Evolutionary conservation across 2,329 filamentous ascomycete genomes (phyloP).

Genomic region (Exophiala sideris): DNA sequence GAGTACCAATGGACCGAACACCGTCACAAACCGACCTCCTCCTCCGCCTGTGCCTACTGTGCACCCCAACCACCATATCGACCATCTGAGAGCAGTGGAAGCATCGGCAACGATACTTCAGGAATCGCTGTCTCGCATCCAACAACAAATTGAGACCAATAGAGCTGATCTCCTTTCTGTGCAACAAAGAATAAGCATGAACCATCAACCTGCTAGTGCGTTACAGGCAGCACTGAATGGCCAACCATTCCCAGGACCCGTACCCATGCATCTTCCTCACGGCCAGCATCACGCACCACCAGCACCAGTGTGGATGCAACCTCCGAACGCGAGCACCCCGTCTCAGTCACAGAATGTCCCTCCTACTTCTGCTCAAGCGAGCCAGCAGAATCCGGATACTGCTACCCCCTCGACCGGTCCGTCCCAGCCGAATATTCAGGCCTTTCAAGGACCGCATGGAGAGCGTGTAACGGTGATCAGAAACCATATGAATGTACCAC

Average conservation of each 20-base stretch:
- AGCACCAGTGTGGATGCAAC: background rate
- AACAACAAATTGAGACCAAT: conserved; percentile 21
- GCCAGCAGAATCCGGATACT: too few species aligned
- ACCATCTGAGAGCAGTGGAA: conserved; percentile 8
- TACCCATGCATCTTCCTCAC: too few species aligned
- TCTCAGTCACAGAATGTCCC: too few species aligned
- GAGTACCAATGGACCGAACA: background rate
- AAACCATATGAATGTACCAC: conserved; percentile 7
- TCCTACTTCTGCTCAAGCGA: too few species aligned
- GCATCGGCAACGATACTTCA: conserved; percentile 12
- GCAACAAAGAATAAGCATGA: conserved; percentile 22
- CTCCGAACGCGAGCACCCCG: too few species aligned
- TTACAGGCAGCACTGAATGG: background rate
- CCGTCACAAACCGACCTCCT: background rate
- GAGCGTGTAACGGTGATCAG: conserved; percentile 17
- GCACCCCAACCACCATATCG: background rate
- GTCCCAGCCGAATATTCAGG: conserved; percentile 3
- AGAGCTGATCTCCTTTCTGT: conserved; percentile 19
- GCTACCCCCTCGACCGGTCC: too few species aligned
- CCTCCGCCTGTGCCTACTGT: background rate
- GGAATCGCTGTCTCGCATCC: conserved; percentile 17
- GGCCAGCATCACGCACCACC: conserved; percentile 4
- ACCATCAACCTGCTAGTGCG: conserved; percentile 10
- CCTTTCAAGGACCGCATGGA: conserved; percentile 16
- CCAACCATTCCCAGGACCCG: background rate